A percentile compares a stretch with the other conserved stretches of the same genome.
Evolutionary conservation across 2,329 filamentous ascomycete species (phyloP).

Genomic region (Colletotrichum higginsianum): DNA sequence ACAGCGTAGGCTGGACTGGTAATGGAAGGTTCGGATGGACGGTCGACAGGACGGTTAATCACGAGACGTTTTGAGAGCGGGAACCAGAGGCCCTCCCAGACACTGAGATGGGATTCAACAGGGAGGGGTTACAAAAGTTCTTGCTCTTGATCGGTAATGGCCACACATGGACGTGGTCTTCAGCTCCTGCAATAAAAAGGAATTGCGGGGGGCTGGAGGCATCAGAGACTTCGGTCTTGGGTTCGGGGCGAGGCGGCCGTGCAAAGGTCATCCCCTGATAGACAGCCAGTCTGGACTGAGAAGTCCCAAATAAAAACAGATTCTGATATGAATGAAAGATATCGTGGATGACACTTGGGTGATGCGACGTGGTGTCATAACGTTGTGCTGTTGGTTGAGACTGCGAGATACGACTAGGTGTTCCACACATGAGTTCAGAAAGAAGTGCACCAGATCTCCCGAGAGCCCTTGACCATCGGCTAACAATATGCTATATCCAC

Average conservation of each 20-base stretch:
- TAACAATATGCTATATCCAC: too few relatives aligned
- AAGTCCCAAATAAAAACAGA: slow-evolving; percentile 58
- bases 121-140: slow-evolving; percentile 47
- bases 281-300: slow-evolving; percentile 58
- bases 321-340: slow-evolving; percentile 41
- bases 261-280: slow-evolving; percentile 49
- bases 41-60: slow-evolving; percentile 43
- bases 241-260: slow-evolving; percentile 49
- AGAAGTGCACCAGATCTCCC: too few relatives aligned
- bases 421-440: background rate
- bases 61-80: slow-evolving; percentile 50
- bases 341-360: background rate
- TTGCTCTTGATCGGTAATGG: slow-evolving; percentile 48
- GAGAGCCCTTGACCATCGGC: too few relatives aligned
- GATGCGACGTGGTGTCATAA: background rate
- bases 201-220: slow-evolving; percentile 45
- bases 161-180: slow-evolving; percentile 43
- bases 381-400: background rate
- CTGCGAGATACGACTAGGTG: background rate
- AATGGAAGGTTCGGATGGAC: slow-evolving; percentile 43
- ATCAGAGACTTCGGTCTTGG: slow-evolving; percentile 53
- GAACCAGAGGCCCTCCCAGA: slow-evolving; percentile 55
- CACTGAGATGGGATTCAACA: slow-evolving; percentile 53
- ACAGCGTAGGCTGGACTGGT: slow-evolving; percentile 45
- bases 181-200: slow-evolving; percentile 40